phyloP scores from a whole-genome alignment of 306 rosid genomes.

The Astragalus membranaceus region DNA sequence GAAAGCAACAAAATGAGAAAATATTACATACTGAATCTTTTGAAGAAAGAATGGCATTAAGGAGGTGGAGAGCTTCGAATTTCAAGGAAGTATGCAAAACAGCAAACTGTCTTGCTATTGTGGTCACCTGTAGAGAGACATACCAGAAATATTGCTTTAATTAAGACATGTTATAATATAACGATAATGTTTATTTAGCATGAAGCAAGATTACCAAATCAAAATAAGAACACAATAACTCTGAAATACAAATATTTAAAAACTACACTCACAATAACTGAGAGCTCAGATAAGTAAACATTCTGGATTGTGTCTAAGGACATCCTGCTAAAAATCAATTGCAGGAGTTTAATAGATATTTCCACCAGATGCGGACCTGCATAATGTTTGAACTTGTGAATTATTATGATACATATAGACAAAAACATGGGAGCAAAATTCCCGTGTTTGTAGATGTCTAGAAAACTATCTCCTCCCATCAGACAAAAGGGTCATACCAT shows the following conservation, averaged over 20 bases:
- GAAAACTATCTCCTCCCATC: neutral
- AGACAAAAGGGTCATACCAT: conserved; percentile 45
- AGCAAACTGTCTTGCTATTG: conserved; percentile 67
- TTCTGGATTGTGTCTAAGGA: conserved; percentile 38
- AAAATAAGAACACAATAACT: conserved; percentile 12
- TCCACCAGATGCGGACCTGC: conserved; percentile 72
- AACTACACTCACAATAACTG: conserved; percentile 60
- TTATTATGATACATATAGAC: neutral
- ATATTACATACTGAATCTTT: conserved; percentile 48
- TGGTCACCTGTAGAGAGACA: conserved; percentile 44
- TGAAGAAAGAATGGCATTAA: conserved; percentile 53
- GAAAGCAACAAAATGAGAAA: conserved; percentile 7
- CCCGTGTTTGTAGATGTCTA: neutral
- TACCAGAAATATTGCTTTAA: neutral
- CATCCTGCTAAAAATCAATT: conserved; percentile 48
- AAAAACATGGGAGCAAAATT: conserved; percentile 2
- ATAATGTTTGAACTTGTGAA: conserved; percentile 22
- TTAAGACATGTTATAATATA: neutral
- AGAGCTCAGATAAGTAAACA: conserved; percentile 46
- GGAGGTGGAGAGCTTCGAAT: conserved; percentile 76
- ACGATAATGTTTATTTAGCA: neutral
- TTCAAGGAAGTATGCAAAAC: conserved; percentile 66
- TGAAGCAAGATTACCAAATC: conserved; percentile 7
- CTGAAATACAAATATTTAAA: neutral
- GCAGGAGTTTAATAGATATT: conserved; percentile 54